These are phyloP conservation scores for Cladophialophora immunda DNA, from an alignment of 2,329 filamentous ascomycete species.

Conservation along the genomic window DNA sequence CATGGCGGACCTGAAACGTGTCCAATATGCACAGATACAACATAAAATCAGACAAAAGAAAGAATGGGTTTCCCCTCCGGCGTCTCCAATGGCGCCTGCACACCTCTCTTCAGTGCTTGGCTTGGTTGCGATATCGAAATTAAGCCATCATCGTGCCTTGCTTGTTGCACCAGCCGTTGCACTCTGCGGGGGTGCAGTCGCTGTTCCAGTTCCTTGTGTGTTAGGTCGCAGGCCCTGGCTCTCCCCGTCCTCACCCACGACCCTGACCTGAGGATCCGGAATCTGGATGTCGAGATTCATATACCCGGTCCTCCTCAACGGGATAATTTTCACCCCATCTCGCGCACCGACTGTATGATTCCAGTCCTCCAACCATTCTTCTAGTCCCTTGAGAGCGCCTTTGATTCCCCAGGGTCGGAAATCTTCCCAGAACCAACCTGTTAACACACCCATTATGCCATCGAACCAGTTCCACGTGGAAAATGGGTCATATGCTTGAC, in stretches of 20 bases:
- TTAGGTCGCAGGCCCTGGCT: constrained; percentile 25
- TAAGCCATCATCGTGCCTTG: constrained; percentile 9
- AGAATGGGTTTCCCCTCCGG: not conserved
- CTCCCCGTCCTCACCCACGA: constrained; percentile 47
- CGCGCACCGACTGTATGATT: constrained; percentile 72
- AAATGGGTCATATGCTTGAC: constrained; percentile 82
- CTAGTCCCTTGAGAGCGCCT: constrained; percentile 71
- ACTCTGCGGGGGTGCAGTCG: not conserved
- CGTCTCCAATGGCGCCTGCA: not conserved
- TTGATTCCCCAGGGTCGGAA: constrained; percentile 74
- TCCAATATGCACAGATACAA: constrained; percentile 1
- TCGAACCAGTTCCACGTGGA: constrained; percentile 80
- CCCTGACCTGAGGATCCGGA: constrained; percentile 59
- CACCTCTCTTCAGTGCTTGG: not conserved
- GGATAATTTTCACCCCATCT: constrained; percentile 76
- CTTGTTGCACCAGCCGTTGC: not conserved
- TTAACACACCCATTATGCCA: constrained; percentile 78
- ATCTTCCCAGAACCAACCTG: constrained; percentile 96
- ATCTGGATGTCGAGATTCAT: constrained; percentile 69
- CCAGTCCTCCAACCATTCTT: constrained; percentile 86
- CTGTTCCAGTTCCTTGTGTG: constrained; percentile 15
- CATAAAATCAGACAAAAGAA: not conserved
- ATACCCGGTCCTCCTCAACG: constrained; percentile 83
- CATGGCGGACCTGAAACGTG: not conserved
- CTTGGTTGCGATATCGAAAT: not conserved